phyloP scores from a whole-genome alignment of 148 eudicot genomes.

The Heliamphora exappendiculata region DNA sequence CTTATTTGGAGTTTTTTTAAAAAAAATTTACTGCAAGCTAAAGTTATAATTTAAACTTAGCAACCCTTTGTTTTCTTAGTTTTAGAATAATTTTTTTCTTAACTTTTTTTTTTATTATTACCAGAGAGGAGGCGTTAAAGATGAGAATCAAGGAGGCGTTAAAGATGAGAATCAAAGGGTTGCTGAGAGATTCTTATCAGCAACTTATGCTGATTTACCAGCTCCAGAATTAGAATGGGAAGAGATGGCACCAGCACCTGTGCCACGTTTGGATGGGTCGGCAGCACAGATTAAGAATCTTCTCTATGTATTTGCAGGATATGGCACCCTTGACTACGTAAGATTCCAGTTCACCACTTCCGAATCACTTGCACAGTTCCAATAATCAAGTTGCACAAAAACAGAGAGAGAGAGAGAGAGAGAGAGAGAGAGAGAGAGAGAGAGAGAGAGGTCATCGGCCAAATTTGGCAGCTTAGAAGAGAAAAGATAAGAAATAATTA shows the following conservation, averaged over 20 bases:
- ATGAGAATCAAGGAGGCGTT: constrained; percentile 15
- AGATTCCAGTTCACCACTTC: constrained; percentile 20
- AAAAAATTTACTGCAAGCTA: no score
- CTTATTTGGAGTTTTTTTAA: no score
- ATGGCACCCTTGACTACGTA: constrained; percentile 80
- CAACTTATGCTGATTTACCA: constrained; percentile 87
- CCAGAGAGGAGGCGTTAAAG: constrained; percentile 16
- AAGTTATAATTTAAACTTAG: no score
- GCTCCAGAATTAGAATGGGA: constrained; percentile 81
- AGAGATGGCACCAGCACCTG: constrained; percentile 73
- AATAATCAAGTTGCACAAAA: constrained; percentile 18
- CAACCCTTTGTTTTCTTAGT: no score
- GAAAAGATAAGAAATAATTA: no score
- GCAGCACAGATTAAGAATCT: constrained; percentile 84
- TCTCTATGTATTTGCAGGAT: constrained; percentile 90
- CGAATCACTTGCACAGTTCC: constrained; percentile 24
- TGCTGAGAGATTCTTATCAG: constrained; percentile 52
- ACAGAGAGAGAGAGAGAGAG: constrained; percentile 35
- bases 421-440: no score
- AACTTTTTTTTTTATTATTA: not conserved
- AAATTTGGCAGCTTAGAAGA: no score
- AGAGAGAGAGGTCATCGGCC: no score
- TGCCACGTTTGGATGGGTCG: constrained; percentile 94
- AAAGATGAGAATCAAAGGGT: constrained; percentile 21
- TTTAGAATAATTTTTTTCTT: no score